Evolutionary conservation across 441 rosid genomes (phyloP).

Genomic region (Capsella rubella): DNA sequence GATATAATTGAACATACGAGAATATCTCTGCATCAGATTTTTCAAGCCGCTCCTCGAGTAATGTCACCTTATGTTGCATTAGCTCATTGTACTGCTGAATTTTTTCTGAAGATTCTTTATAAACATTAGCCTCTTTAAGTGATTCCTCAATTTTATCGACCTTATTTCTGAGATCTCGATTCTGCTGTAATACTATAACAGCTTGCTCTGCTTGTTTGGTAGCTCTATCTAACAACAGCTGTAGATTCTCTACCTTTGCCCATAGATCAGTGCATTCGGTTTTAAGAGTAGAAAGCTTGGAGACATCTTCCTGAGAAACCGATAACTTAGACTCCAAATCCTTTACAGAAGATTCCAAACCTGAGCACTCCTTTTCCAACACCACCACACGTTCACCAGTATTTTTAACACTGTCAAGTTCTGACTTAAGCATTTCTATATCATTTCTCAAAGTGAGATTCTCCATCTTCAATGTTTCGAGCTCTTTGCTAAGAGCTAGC

Average conservation of each 20-base stretch:
- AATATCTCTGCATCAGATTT: constrained; percentile 88
- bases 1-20: constrained; percentile 78
- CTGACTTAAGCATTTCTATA: constrained; percentile 63
- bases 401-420: constrained; percentile 59
- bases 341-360: constrained; percentile 70
- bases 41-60: constrained; percentile 84
- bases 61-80: constrained; percentile 82
- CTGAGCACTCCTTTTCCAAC: constrained; percentile 69
- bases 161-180: constrained; percentile 78
- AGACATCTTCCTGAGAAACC: constrained; percentile 74
- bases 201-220: constrained; percentile 92
- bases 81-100: constrained; percentile 79
- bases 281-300: constrained; percentile 67
- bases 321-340: constrained; percentile 75
- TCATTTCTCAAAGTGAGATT: constrained; percentile 72
- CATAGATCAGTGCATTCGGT: constrained; percentile 76
- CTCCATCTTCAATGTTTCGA: constrained; percentile 68
- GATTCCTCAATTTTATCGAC: constrained; percentile 87
- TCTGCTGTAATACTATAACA: constrained; percentile 76
- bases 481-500: constrained; percentile 65
- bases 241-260: constrained; percentile 77
- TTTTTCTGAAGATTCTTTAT: constrained; percentile 81
- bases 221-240: constrained; percentile 72
- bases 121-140: constrained; percentile 75
- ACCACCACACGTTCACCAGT: constrained; percentile 68